Conservation (phyloP, 73 alveolate species). For the Paraurostyla sp. region DNA sequence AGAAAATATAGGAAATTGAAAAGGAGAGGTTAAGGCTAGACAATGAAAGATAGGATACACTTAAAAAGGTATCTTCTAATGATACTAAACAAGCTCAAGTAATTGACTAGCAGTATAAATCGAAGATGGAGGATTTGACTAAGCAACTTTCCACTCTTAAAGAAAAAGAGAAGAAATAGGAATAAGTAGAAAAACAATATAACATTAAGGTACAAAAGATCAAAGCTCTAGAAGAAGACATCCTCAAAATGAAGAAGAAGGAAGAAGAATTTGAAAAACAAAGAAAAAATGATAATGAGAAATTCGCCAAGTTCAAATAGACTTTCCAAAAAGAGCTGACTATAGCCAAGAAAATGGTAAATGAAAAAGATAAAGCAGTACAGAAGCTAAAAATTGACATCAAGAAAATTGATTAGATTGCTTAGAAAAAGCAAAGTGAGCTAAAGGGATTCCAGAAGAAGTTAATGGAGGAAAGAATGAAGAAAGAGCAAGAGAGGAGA, state of each 20-base stretch:
- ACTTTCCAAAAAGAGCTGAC: conserved; percentile 64
- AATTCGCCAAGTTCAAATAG: conserved; percentile 69
- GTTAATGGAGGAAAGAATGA: conserved; percentile 25
- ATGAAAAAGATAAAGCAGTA: conserved; percentile 77
- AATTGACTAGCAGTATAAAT: conserved; percentile 68
- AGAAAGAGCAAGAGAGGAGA: conserved; percentile 37
- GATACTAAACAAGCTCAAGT: conserved; percentile 36
- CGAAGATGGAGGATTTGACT: conserved; percentile 75
- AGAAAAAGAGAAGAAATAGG: conserved; percentile 77
- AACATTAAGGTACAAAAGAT: conserved; percentile 69
- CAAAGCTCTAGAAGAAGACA: conserved; percentile 71
- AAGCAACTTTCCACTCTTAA: conserved; percentile 62
- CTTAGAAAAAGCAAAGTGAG: conserved; percentile 73
- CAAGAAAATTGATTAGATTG: conserved; percentile 66
- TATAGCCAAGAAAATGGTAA: conserved; percentile 60
- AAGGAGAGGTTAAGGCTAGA: conserved; percentile 72
- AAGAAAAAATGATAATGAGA: conserved; percentile 76
- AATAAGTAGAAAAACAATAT: conserved; percentile 24
- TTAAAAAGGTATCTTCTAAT: conserved; percentile 36
- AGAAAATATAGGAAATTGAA: conserved; percentile 72
- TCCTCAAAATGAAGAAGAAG: conserved; percentile 64
- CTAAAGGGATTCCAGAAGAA: conserved; percentile 69
- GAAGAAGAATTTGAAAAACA: conserved; percentile 66
- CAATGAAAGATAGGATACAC: conserved; percentile 70
- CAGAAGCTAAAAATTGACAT: conserved; percentile 69